Evolutionary conservation across 495 filamentous ascomycete genomes (phyloP), one percentile per base, ranked within the genome.

Genomic region (Antarctomyces pellizariae): DNA sequence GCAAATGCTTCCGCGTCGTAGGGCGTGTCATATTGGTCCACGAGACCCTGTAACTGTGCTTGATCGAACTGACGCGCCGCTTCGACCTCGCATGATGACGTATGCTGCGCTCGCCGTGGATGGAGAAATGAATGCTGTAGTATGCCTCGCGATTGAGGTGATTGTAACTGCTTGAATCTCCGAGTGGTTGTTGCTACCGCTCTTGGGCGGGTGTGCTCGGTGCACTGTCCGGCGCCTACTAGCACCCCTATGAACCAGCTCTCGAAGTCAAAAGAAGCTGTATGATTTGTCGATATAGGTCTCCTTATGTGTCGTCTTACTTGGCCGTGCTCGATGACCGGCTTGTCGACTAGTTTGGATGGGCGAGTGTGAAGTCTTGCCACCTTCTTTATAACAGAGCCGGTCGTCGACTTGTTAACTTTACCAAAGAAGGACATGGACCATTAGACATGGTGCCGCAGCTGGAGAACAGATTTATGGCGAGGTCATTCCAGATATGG

Each of bases 391-490:
- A 48, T 37, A 38, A 49, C 33, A 46, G 55, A 48, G 50, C 57
- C 47, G 48, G 52, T 56, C 44, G 53, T 50, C 41, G 59, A 54
- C 48, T 53, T 52, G 39, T 55, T 52, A 45, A 49, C 51, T 47
- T 50, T 53, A 53, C 49, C 52, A 52, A 58, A 45, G 47, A 53
- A 46, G 64, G 64, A 63, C 68, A 75, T 72, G 63, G 59, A 59
- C 55, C 36, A 48, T 41, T 53, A 49, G 48, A 54, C 70, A 75
- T 75, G 30, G 50, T 71, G 61, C 52, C 49, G 59, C 51, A 32
- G 31, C n/a, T n/a, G n/a, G n/a, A n/a, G n/a, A n/a, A n/a, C n/a
- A n/a, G n/a, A n/a, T n/a, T n/a, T n/a, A n/a, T n/a, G n/a, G n/a
- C n/a, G n/a, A n/a, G n/a, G n/a, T n/a, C n/a, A n/a, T n/a, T n/a